phyloP scores from a whole-genome alignment of 306 rosid species.

The Prunus mira region DNA sequence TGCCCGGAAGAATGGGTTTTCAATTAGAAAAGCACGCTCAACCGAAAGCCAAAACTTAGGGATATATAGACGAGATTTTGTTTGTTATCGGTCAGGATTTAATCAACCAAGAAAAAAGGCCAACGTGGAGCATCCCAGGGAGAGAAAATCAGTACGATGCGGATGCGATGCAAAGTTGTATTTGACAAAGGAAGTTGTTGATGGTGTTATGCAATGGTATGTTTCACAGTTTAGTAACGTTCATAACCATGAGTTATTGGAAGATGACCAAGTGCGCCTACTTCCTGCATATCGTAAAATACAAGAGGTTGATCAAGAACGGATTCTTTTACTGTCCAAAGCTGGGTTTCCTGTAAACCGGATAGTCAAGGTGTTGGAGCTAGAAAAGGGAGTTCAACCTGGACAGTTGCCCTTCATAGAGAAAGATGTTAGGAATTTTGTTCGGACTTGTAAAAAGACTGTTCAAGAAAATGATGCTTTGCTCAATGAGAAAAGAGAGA shows the following conservation, averaged over 20 bases:
- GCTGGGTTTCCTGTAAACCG: slow-evolving; percentile 72
- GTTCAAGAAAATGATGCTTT: slow-evolving; percentile 65
- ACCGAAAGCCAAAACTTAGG: slow-evolving; percentile 70
- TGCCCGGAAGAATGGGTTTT: slow-evolving; percentile 67
- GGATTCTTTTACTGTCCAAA: slow-evolving; percentile 57
- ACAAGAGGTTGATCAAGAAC: slow-evolving; percentile 57
- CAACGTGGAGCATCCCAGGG: slow-evolving; percentile 69
- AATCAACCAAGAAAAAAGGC: slow-evolving; percentile 70
- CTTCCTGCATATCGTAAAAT: slow-evolving; percentile 75
- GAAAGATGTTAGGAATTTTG: slow-evolving; percentile 68
- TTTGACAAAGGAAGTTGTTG: slow-evolving; percentile 59
- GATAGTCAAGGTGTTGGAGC: slow-evolving; percentile 58
- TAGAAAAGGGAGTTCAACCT: slow-evolving; percentile 65
- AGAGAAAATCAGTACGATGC: slow-evolving; percentile 66
- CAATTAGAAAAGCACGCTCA: slow-evolving; percentile 67
- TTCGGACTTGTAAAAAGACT: slow-evolving; percentile 63
- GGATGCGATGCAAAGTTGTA: slow-evolving; percentile 72
- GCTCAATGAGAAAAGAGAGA: slow-evolving; percentile 60
- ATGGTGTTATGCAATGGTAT: slow-evolving; percentile 57
- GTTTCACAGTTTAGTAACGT: slow-evolving; percentile 67
- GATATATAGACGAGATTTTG: slow-evolving; percentile 61
- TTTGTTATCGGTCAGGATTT: slow-evolving; percentile 67
- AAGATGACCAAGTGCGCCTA: slow-evolving; percentile 67
- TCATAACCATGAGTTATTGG: slow-evolving; percentile 68
- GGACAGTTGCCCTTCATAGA: slow-evolving; percentile 67